Percentiles rank a stretch among this genome's conserved stretches.
Conservation (phyloP, 352 stramenopile species). For the Phytopythium helicoides region DNA sequence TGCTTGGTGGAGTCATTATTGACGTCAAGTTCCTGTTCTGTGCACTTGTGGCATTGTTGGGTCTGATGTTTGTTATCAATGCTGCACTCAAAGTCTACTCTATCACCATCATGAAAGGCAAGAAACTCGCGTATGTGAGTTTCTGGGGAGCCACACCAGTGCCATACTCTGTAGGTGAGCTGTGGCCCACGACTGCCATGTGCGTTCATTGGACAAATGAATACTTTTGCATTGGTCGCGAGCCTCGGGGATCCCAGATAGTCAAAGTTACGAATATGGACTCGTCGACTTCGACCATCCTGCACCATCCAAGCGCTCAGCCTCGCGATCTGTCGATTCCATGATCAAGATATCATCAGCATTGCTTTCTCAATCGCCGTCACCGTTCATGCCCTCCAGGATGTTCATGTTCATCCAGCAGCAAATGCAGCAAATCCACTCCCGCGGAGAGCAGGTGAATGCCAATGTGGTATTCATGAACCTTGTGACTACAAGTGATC, state of each 20-base stretch:
- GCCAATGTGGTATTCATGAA: conserved; percentile 36
- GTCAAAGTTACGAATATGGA: neutral
- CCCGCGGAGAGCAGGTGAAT: conserved; percentile 13
- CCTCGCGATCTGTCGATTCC: neutral
- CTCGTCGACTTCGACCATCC: no score
- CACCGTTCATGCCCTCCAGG: conserved; percentile 3
- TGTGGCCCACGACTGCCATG: conserved; percentile 24
- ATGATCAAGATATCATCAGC: neutral
- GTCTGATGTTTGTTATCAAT: neutral
- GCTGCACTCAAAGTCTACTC: neutral
- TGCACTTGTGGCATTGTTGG: conserved; percentile 10
- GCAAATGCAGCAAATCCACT: conserved; percentile 26
- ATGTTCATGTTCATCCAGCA: conserved; percentile 22
- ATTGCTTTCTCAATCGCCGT: neutral
- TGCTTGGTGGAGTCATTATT: conserved; percentile 27
- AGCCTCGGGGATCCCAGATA: neutral
- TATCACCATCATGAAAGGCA: neutral
- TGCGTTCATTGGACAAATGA: conserved; percentile 30
- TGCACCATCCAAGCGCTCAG: neutral
- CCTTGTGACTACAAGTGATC: conserved; percentile 36
- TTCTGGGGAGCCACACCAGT: conserved; percentile 12
- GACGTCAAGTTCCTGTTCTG: conserved; percentile 32
- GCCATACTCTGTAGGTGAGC: conserved; percentile 23
- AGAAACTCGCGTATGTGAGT: neutral
- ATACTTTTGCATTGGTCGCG: conserved; percentile 25